phyloP scores from a whole-genome alignment of 345 rosid species.

The Brassica incana region DNA sequence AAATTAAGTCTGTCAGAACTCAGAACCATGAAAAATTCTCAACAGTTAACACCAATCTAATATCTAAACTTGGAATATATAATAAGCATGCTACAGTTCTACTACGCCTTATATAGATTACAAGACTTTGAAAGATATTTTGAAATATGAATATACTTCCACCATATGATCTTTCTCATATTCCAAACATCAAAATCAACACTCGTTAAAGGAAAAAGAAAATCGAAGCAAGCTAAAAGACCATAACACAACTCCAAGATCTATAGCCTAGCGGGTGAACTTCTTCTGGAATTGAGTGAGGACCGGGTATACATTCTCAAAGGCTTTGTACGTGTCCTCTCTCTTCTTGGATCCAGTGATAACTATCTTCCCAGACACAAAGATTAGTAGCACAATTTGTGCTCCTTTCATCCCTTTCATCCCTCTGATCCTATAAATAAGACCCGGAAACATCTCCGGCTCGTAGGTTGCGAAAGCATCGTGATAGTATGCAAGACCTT shows the following conservation, averaged over 20 bases:
- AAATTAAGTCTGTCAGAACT: background rate
- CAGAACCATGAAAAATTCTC: background rate
- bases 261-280: slow-evolving; percentile 52
- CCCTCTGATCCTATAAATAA: slow-evolving; percentile 85
- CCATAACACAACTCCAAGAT: background rate
- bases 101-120: too few relatives aligned
- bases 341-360: slow-evolving; percentile 97
- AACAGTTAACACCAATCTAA: background rate
- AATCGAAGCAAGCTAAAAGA: background rate
- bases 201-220: too few relatives aligned
- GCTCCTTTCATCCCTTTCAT: background rate
- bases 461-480: slow-evolving; percentile 46
- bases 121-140: too few relatives aligned
- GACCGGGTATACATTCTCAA: slow-evolving; percentile 92
- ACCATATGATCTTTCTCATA: too few relatives aligned
- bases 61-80: background rate
- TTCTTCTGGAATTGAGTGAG: slow-evolving; percentile 83
- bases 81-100: too few relatives aligned
- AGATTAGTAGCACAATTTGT: slow-evolving; percentile 46
- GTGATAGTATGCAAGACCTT: background rate
- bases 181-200: too few relatives aligned
- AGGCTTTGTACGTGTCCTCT: slow-evolving; percentile 87
- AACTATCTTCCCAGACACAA: slow-evolving; percentile 95
- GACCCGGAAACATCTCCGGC: slow-evolving; percentile 94
- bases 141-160: background rate